Evolutionary conservation across 2,329 filamentous ascomycete genomes (phyloP).

Genomic region (Ploettnerulaceae sp.): DNA sequence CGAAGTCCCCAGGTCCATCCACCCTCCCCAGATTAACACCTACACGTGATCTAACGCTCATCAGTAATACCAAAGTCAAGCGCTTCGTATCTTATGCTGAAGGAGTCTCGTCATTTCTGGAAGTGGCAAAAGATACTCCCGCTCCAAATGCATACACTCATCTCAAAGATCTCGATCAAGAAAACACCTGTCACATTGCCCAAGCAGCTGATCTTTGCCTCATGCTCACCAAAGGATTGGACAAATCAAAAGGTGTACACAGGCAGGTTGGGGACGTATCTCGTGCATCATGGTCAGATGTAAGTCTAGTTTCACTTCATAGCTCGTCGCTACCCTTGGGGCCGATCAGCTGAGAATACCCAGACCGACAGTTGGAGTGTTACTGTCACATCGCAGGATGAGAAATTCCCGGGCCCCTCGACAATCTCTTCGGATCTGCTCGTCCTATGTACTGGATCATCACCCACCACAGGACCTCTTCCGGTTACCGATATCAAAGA

Average conservation of each 20-base stretch:
- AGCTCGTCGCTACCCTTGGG: background rate
- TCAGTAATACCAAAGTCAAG: conserved; percentile 55
- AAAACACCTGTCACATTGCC: conserved; percentile 51
- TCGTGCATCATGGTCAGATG: conserved; percentile 37
- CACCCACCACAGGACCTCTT: conserved; percentile 39
- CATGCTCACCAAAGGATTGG: conserved; percentile 42
- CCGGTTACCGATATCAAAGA: conserved; percentile 38
- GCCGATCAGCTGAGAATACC: conserved; percentile 6
- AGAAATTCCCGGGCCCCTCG: conserved; percentile 8
- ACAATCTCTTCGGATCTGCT: conserved; percentile 33
- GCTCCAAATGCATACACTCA: conserved; percentile 50
- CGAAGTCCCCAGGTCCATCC: conserved; percentile 48
- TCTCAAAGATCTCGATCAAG: conserved; percentile 49
- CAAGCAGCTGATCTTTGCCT: conserved; percentile 52
- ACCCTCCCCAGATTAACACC: background rate
- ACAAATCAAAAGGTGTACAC: conserved; percentile 37
- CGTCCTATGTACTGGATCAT: conserved; percentile 55
- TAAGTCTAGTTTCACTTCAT: conserved; percentile 18
- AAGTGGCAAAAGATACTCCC: conserved; percentile 42
- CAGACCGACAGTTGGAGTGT: conserved; percentile 35
- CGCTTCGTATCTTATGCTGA: conserved; percentile 54
- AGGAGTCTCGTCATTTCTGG: conserved; percentile 47
- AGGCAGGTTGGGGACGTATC: conserved; percentile 37
- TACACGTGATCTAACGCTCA: conserved; percentile 18
- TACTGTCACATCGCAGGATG: conserved; percentile 24